A percentile compares a stretch with the other conserved stretches of the same genome.
phyloP scores from a whole-genome alignment of 2,329 filamentous ascomycete genomes.

The Knoxdaviesia proteae region DNA sequence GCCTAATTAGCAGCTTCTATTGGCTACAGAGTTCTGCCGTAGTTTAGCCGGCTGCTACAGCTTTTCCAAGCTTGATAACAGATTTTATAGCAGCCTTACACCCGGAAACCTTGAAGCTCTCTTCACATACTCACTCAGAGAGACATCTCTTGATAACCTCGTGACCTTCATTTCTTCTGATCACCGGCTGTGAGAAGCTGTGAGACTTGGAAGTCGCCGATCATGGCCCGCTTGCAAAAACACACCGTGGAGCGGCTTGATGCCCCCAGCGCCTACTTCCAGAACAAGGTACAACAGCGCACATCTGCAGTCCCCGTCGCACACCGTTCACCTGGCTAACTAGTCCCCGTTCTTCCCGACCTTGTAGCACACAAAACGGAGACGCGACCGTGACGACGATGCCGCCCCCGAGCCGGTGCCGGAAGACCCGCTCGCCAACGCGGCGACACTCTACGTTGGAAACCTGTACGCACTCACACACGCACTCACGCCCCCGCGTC shows the following conservation, averaged over 20 bases:
- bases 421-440: slow-evolving; percentile 64
- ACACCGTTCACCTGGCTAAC: slow-evolving; percentile 7
- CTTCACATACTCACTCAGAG: too few relatives aligned
- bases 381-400: slow-evolving; percentile 36
- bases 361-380: slow-evolving; percentile 33
- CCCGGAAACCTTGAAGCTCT: too few relatives aligned
- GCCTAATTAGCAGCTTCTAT: too few relatives aligned
- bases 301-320: slow-evolving; percentile 1
- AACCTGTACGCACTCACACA: slow-evolving; percentile 46
- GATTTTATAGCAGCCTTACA: too few relatives aligned
- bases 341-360: slow-evolving; percentile 15
- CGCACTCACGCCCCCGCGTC: neutral
- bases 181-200: too few relatives aligned
- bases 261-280: slow-evolving; percentile 84
- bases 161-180: too few relatives aligned
- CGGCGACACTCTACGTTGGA: slow-evolving; percentile 91
- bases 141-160: too few relatives aligned
- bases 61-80: too few relatives aligned
- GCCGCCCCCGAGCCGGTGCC: slow-evolving; percentile 27
- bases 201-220: neutral
- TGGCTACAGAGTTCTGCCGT: too few relatives aligned
- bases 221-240: slow-evolving; percentile 10
- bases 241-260: slow-evolving; percentile 83
- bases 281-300: slow-evolving; percentile 43
- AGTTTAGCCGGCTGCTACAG: too few relatives aligned